phyloP scores from a whole-genome alignment of 768 basidiomycete genomes.

The Sporobolomyces roseus region DNA sequence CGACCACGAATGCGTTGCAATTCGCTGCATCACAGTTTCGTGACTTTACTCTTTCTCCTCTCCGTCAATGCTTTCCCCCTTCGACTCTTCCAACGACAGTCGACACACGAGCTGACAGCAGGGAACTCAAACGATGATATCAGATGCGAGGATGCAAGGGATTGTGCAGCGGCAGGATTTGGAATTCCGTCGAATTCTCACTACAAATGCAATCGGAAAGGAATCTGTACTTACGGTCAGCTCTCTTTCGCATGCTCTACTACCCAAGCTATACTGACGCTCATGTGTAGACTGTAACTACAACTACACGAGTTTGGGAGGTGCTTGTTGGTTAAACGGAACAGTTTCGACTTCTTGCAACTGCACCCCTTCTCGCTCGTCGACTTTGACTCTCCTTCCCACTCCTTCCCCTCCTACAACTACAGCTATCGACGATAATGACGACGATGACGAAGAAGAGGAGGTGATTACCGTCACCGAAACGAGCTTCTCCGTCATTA shows the following conservation, averaged over 20 bases:
- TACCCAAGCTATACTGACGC: neutral
- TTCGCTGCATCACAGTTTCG: constrained; percentile 7
- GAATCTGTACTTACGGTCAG: constrained; percentile 7
- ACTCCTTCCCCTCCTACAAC: neutral
- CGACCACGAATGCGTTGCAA: constrained; percentile 9
- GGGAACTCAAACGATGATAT: neutral
- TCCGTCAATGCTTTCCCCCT: neutral
- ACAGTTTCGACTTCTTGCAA: neutral
- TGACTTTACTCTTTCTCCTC: constrained; percentile 1
- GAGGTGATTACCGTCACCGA: constrained; percentile 6
- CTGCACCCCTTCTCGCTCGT: neutral
- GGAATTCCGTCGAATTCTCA: constrained; percentile 12
- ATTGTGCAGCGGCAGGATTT: constrained; percentile 8
- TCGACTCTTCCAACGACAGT: neutral
- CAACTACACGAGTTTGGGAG: neutral
- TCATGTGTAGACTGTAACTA: constrained; percentile 3
- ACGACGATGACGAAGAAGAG: neutral
- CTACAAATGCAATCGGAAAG: constrained; percentile 10
- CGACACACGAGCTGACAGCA: constrained; percentile 3
- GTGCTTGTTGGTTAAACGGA: constrained; percentile 17
- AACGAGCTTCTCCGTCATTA: constrained; percentile 2
- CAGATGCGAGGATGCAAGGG: neutral
- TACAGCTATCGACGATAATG: neutral
- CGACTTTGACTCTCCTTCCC: neutral
- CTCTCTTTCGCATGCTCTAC: neutral